A percentile compares a stretch with the other conserved stretches of the same genome.
Evolutionary conservation across 306 rosid species (phyloP).

Genomic region (Lathyrus sativus): DNA sequence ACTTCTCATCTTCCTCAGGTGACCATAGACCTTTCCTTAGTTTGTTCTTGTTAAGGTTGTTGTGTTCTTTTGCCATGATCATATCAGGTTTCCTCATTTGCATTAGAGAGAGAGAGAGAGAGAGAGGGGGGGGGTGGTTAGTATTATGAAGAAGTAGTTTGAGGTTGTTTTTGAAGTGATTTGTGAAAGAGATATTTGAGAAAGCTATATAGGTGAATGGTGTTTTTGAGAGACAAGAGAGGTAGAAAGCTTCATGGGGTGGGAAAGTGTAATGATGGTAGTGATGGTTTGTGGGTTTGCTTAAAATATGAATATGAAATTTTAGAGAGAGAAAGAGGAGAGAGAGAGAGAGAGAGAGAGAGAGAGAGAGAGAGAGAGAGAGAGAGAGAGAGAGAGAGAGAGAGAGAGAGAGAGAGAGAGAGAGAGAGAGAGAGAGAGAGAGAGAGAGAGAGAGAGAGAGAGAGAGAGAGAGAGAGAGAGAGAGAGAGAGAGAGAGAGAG

Average conservation of each 20-base stretch:
- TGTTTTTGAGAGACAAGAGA: constrained; percentile 35
- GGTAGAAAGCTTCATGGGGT: constrained; percentile 67
- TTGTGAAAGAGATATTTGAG: constrained; percentile 48
- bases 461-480: constrained; percentile 34
- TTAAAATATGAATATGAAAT: constrained; percentile 59
- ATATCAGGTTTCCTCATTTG: constrained; percentile 52
- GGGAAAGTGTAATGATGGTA: constrained; percentile 61
- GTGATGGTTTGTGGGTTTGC: constrained; percentile 68
- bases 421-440: constrained; percentile 33
- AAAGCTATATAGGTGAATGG: constrained; percentile 49
- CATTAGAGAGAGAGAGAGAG: background rate
- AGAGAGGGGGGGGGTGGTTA: background rate
- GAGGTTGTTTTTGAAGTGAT: constrained; percentile 31
- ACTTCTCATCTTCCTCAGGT: constrained; percentile 93
- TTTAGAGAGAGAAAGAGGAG: constrained; percentile 29
- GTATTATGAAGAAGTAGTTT: background rate
- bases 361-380: too few species aligned
- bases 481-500: constrained; percentile 33
- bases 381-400: constrained; percentile 30
- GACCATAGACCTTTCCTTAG: constrained; percentile 90
- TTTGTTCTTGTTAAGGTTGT: constrained; percentile 43
- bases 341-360: constrained; percentile 31
- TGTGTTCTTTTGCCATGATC: constrained; percentile 36
- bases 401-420: constrained; percentile 33
- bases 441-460: constrained; percentile 32